Base-by-base conservation (phyloP, 257 asterid genomes). In the Schizonepeta tenuifolia region DNA sequence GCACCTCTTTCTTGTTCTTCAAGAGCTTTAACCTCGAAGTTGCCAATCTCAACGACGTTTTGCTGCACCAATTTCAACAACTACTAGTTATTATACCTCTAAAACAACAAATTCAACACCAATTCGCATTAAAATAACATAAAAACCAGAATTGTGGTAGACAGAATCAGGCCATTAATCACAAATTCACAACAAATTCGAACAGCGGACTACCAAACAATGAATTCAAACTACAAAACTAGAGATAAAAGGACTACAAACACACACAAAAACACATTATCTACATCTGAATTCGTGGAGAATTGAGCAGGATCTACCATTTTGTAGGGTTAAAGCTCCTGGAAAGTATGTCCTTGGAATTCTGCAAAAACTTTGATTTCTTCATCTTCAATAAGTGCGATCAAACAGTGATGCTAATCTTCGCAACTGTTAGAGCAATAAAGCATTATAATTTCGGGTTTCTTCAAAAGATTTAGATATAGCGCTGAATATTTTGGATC, bases 251-350 rank as follows among this genome's bases (percentile, higher is more conserved):
- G 7, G 4, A 43, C 41, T 10, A 1, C 22, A 36, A 8, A 36
- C 58, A 14, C 6, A 31, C 38, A 54, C 5, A 18, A 6, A 9
- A 7, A 5, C 6, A 56, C 53, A 35, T 13, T 15, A 66, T 35
- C 51, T 43, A 69, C 15, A 71, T 33, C 28, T 11, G 67, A 67
- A 61, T 9, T 22, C 14, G 17, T 9, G 72, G 11, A 62, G 50
- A 69, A 28, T 61, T 31, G 75, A 43, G 43, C 26, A 15, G 13
- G 73, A 71, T 69, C 31, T 88, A 93, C 98, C 95, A 93, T 87
- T 90, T 93, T 40, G 89, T 78, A 47, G 98, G 92, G 65, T 90
- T 87, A 85, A 93, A 93, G 90, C 94, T 85, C 87, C 84, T 83
- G 66, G 86, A 81, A 28, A 93, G 82, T 89, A 87, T 79, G 22